Base-by-base conservation (phyloP, 2,329 filamentous ascomycete species). In the Colletotrichum camelliae region DNA sequence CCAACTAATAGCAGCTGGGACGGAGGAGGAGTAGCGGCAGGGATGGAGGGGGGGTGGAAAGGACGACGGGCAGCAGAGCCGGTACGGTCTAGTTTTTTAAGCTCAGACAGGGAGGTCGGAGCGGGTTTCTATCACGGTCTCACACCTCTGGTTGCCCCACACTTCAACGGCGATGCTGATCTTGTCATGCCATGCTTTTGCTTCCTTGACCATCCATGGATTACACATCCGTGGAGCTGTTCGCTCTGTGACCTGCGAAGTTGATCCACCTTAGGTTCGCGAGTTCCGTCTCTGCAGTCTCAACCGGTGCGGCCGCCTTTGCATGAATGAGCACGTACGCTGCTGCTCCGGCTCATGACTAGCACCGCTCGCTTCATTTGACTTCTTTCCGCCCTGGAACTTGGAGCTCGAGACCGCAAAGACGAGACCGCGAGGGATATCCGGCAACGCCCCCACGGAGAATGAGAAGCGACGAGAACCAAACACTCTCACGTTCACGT, bases 41-140 rank as follows among this genome's bases (percentile, higher is more conserved):
- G 70, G 70, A 65, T 76, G 70, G 64, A 64, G 39, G 60, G 33
- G 48, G 27, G 37, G 48, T 18, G 35, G 29, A 52, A 67, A 2
- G 58, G 58, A 21, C 16, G 58, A 62, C 18, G 58, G n/a, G 29
- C 21, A 64, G 33, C 15, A 27, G 61, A 72, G 61, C 69, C 64
- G 70, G 70, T 69, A 66, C 35, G 65, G 43, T 21, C 24, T 66
- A 48, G 9, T 64, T 73, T 55, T 66, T 61, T 64, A 75, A 73
- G 58, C 70, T 73, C 58, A 61, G 70, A 65, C 74, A 69, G 64
- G 65, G 64, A 76, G 57, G 70, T 60, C 70, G 70, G 58, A 74
- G 70, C 74, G 74, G 65, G 21, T 33, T 74, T 74, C 57, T 69
- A 58, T 66, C 37, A 68, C 70, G 35, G 60, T 65, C 64, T 64